phyloP scores from a whole-genome alignment of 768 basidiomycete species.

The Boletus vinaceobasis region DNA sequence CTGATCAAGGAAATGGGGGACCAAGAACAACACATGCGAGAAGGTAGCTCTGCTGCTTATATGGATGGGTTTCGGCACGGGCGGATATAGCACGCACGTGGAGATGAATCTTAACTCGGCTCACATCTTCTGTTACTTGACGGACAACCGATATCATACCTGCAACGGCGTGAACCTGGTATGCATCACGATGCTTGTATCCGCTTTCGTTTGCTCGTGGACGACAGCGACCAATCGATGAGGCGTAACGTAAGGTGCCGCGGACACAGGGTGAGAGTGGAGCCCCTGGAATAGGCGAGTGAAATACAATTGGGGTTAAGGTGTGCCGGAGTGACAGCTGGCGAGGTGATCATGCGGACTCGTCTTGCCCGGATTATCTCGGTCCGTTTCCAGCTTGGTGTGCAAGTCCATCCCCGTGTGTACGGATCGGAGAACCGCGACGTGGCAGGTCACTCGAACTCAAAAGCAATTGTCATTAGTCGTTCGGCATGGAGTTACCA shows the following conservation, averaged over 20 bases:
- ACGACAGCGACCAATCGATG: background rate
- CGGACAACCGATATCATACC: background rate
- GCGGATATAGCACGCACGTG: constrained; percentile 2
- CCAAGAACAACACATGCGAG: constrained; percentile 1
- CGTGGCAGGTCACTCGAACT: background rate
- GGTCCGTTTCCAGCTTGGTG: background rate
- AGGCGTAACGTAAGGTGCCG: background rate
- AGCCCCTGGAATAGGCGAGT: constrained; percentile 3
- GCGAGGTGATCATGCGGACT: constrained; percentile 11
- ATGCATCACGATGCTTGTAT: background rate
- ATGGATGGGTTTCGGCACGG: constrained; percentile 5
- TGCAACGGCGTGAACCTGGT: background rate
- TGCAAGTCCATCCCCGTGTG: no score
- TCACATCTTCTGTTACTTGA: background rate
- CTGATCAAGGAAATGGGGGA: constrained; percentile 1
- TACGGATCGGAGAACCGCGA: background rate
- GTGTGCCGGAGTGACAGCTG: background rate
- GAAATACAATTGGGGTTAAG: background rate
- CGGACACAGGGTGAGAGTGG: background rate
- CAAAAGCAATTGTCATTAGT: background rate
- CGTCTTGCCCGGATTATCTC: background rate
- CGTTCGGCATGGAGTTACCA: background rate
- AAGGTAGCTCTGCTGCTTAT: constrained; percentile 7
- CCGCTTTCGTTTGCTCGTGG: background rate
- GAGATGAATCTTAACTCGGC: background rate